phyloP scores from a whole-genome alignment of 2,329 filamentous ascomycete species.

The Mariannaea sp. region DNA sequence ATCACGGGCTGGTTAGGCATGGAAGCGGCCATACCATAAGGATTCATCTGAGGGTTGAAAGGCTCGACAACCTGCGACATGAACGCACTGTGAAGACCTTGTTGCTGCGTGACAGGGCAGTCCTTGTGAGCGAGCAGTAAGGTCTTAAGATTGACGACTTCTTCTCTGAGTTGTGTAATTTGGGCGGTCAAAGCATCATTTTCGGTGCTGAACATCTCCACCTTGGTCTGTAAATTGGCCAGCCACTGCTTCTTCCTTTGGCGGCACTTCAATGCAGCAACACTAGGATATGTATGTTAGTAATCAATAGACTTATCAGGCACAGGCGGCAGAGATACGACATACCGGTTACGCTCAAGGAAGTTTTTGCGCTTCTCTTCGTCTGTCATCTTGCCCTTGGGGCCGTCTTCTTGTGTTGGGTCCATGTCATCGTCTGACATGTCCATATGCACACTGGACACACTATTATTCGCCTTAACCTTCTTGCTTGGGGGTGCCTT shows the following conservation, averaged over 20 bases:
- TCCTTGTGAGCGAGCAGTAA: conserved; percentile 93
- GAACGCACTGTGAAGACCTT: conserved; percentile 64
- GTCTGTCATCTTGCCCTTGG: conserved; percentile 54
- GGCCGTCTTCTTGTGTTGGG: conserved; percentile 32
- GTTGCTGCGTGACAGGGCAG: conserved; percentile 88
- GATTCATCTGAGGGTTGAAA: conserved; percentile 61
- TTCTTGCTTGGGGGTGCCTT: conserved; percentile 75
- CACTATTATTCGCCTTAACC: conserved; percentile 54
- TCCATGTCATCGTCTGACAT: conserved; percentile 58
- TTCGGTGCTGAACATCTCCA: conserved; percentile 89
- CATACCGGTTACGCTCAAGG: conserved; percentile 90
- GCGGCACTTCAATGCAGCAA: conserved; percentile 94
- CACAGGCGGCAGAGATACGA: conserved; percentile 17
- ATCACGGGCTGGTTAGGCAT: conserved; percentile 60
- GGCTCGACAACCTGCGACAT: conserved; percentile 62
- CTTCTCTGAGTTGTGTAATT: conserved; percentile 83
- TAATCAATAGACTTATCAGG: neutral
- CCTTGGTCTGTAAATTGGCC: conserved; percentile 90
- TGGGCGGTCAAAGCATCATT: conserved; percentile 87
- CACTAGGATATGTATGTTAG: conserved; percentile 56
- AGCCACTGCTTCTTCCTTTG: conserved; percentile 99
- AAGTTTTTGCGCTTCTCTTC: conserved; percentile 99
- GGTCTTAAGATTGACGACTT: conserved; percentile 94
- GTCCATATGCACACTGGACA: conserved; percentile 51
- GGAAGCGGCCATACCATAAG: conserved; percentile 61